Base-by-base conservation (phyloP, 805 yeast genomes). In the Teunomyces tritomae region DNA sequence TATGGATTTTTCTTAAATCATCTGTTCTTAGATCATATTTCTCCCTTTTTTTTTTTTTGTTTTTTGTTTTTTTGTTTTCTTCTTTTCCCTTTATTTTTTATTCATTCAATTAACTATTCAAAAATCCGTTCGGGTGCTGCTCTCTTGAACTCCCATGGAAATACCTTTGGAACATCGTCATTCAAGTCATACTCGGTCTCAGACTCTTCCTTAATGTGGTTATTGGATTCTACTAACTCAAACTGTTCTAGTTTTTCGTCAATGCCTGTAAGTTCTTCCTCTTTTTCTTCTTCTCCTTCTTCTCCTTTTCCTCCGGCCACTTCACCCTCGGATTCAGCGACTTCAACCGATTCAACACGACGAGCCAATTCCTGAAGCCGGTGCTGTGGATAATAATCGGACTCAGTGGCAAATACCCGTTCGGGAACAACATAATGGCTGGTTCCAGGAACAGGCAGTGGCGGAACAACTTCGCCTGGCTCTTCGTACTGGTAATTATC, bases 101-200 rank as follows among this genome's bases (percentile, higher is more conserved):
- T 32, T 13, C 34, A 32, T 7, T 7, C 13, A 11, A 29, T 32
- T 32, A 24, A 20, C 40, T 26, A 43, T 7, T 45, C 45, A 27
- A 67, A 67, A 3, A 53, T 49, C 43, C 73, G 50, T 46, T 61
- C 68, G 7, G 69, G 55, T n/a, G 46, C 48, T 13, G 17, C 34
- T 20, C 43, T 44, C 39, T 57, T 58, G 47, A 54, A 62, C 51
- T 69, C 74, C 74, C 74, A 69, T 2, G 74, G 74, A 52, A 69
- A 69, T n/a, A 69, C 42, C 41, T 59, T 60, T 5, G 61, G 61
- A 35, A 42, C 49, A 13, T 20, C 48, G n/a, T 10, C 61, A 24
- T 48, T 20, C 24, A 20, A 16, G 5, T 34, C 26, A 5, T 24
- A 9, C n/a, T 36, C 39, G 9, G 14, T 33, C 24, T 39, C 47